Evolutionary conservation across 164 flowering plant genomes (phyloP), one percentile per base, ranked within the genome.

Genomic region (Tetracentron sinense): DNA sequence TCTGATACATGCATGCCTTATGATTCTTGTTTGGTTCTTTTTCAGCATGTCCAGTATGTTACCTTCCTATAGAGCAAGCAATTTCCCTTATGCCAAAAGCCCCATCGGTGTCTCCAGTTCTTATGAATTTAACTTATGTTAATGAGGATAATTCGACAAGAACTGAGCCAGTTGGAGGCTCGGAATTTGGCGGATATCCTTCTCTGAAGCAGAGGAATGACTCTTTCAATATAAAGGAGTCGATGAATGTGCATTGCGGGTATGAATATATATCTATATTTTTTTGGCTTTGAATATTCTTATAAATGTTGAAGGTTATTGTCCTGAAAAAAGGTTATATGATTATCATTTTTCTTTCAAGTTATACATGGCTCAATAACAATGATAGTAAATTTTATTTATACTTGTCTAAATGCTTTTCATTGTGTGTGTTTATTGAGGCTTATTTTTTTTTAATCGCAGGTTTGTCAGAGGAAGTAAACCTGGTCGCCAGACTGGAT

Each of bases 171-270:
- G 74, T 70, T 75, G 97, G 92, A 76, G 98, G 97, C 76, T 95
- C 99, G 28, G 88, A 80, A 0, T 95, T 95, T 73, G 99, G 99
- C 76, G 99, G 99, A 68, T 95, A 87, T 79, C 96, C 98, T 71
- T 84, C 99, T 64, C 53, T 95, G 73, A 62, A 70, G 66, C 88
- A 87, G 75, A 83, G 99, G 69, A 77, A 65, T 64, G 85, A 92
- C 64, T 90, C 98, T 49, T 92, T 65, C 74, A 81, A 90, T 69
- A 76, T 95, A 56, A 79, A 81, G 68, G 98, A 92, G 72, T 83
- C 97, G 7, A 92, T 95, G 99, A 82, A 58, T 57, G 89, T 95
- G 72, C 91, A 95, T 52, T 95, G 99, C 68, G 99, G 99, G 99
- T 95, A 87, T 63, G 96, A 1, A 64, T 51, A 42, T 12, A 54